These are phyloP conservation scores for Isatis tinctoria DNA, from an alignment of 345 rosid species.

Conservation along the genomic window DNA sequence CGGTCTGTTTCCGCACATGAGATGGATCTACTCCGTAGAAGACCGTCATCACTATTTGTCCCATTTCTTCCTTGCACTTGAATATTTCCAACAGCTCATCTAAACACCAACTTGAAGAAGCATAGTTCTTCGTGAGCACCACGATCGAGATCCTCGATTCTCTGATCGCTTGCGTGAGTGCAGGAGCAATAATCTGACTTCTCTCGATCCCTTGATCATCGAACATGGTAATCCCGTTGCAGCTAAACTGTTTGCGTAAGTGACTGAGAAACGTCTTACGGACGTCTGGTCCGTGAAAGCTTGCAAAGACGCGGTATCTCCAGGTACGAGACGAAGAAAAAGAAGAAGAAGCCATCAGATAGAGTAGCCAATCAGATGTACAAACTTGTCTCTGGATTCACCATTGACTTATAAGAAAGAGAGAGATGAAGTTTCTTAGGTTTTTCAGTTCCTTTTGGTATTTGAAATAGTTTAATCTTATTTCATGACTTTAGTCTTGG, in stretches of 20 bases:
- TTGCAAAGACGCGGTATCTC: not conserved
- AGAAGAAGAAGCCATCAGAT: not conserved
- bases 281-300: not conserved
- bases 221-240: not conserved
- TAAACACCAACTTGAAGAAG: constrained; percentile 23
- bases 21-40: not conserved
- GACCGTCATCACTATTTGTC: not conserved
- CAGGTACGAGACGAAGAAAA: not conserved
- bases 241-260: not conserved
- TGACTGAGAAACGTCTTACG: not conserved
- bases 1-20: not conserved
- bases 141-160: not conserved
- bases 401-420: too few relatives aligned
- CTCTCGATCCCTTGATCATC: not conserved
- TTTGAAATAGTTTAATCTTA: too few relatives aligned
- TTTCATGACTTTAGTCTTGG: too few relatives aligned
- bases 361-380: too few relatives aligned
- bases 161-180: not conserved
- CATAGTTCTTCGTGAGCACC: constrained; percentile 15
- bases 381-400: too few relatives aligned
- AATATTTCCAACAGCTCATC: constrained; percentile 13
- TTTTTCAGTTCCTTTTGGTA: too few relatives aligned
- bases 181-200: not conserved
- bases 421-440: too few relatives aligned
- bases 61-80: not conserved